Conservation (phyloP, 176 grass and related monocot species). For the Alopecurus myosuroides region DNA sequence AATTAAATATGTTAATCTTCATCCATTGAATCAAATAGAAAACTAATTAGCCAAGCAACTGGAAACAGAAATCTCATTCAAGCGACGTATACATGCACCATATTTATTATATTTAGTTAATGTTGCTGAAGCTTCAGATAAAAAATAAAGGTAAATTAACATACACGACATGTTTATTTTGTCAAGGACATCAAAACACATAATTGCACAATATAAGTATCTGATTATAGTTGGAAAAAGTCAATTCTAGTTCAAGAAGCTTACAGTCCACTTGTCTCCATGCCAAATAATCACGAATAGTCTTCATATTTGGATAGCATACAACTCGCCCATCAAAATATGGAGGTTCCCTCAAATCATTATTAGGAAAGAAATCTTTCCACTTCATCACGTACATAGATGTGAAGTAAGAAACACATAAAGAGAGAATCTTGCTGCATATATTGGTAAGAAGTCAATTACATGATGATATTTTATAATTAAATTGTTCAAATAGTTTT, state of each 20-base stretch:
- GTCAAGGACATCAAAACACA: not conserved
- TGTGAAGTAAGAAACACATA: conserved; percentile 85
- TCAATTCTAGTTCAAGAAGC: conserved; percentile 6
- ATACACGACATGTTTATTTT: not conserved
- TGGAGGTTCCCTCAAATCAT: conserved; percentile 55
- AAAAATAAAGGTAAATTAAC: not conserved
- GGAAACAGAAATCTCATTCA: not conserved
- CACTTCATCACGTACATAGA: conserved; percentile 70
- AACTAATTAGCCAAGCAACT: not conserved
- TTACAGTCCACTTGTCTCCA: conserved; percentile 18
- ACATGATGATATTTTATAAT: not conserved
- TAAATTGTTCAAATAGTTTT: not conserved
- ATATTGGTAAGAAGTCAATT: conserved; percentile 30
- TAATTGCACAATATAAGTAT: not conserved
- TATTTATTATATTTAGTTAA: not conserved
- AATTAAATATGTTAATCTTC: not conserved
- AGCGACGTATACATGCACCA: not conserved
- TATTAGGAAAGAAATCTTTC: conserved; percentile 72
- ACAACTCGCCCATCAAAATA: conserved; percentile 83
- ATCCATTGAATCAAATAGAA: not conserved
- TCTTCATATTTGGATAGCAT: conserved; percentile 67
- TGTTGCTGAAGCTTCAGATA: not conserved
- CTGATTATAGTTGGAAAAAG: not conserved
- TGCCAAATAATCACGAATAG: conserved; percentile 10
- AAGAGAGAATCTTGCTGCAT: conserved; percentile 52